A percentile compares a stretch with the other conserved stretches of the same genome.
These are phyloP conservation scores for Gonium pectorale DNA, from an alignment of 139 green algal genomes.

Conservation along the genomic window DNA sequence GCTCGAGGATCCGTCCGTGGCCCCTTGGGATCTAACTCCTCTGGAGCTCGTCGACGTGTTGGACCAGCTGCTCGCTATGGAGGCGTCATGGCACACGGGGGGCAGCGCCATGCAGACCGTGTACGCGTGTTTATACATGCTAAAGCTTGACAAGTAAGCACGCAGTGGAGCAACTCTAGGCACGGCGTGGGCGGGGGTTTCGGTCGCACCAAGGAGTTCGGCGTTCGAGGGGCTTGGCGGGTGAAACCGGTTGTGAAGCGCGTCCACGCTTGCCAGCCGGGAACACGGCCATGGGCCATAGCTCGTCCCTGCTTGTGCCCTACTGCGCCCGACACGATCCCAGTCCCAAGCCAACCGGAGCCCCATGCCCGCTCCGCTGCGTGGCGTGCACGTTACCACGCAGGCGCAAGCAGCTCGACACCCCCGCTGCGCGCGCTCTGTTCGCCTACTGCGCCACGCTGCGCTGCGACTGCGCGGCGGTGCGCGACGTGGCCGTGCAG, in stretches of 20 bases:
- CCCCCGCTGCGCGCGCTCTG: constrained; percentile 56
- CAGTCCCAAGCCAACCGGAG: too few relatives aligned
- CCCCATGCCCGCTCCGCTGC: too few relatives aligned
- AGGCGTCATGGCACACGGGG: constrained; percentile 84
- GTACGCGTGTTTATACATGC: constrained; percentile 90
- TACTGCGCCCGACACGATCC: too few relatives aligned
- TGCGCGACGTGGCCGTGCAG: constrained; percentile 71
- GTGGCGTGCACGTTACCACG: too few relatives aligned
- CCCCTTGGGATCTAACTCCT: constrained; percentile 38
- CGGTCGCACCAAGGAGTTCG: too few relatives aligned
- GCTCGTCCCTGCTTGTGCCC: too few relatives aligned
- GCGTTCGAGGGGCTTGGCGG: too few relatives aligned
- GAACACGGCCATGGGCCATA: too few relatives aligned
- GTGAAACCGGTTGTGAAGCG: too few relatives aligned
- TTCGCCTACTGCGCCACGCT: constrained; percentile 75
- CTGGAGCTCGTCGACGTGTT: constrained; percentile 59
- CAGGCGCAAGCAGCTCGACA: constrained; percentile 1
- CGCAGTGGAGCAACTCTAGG: too few relatives aligned
- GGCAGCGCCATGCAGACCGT: constrained; percentile 84
- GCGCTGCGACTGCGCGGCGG: constrained; percentile 58
- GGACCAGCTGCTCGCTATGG: constrained; percentile 69
- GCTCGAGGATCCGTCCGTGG: constrained; percentile 28
- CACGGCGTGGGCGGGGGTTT: too few relatives aligned
- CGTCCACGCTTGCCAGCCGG: too few relatives aligned
- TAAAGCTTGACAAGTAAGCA: constrained; percentile 75